Percentiles rank a stretch among this genome's conserved stretches.
Conservation (phyloP, 2,329 filamentous ascomycete species). For the Fusarium sp. region DNA sequence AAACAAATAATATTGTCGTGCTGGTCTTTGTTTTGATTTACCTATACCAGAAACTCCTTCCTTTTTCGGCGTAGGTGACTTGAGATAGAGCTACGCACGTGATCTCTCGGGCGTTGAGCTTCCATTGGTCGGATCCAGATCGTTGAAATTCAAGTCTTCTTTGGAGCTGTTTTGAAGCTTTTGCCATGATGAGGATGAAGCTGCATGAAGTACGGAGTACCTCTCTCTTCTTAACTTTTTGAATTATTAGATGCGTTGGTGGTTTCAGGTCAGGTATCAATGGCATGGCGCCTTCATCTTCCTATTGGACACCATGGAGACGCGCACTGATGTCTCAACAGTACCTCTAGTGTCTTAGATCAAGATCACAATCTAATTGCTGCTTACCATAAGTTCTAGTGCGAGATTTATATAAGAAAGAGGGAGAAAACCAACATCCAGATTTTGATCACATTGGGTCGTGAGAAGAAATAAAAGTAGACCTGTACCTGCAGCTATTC, state of each 20-base stretch:
- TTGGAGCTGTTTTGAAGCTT: neutral
- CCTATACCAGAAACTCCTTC: conserved; percentile 45
- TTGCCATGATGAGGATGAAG: neutral
- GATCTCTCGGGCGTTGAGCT: conserved; percentile 1
- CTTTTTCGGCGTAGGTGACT: conserved; percentile 38
- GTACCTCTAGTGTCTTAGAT: neutral
- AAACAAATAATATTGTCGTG: conserved; percentile 7
- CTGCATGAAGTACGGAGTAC: neutral
- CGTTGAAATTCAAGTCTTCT: neutral
- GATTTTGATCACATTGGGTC: neutral
- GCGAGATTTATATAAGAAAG: neutral
- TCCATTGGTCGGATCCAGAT: neutral
- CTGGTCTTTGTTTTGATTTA: conserved; percentile 33
- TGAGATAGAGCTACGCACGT: conserved; percentile 2
- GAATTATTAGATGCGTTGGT: neutral
- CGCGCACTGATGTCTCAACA: neutral
- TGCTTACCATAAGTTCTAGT: neutral
- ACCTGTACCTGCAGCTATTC: conserved; percentile 7
- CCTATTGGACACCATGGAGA: neutral
- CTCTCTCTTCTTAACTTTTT: neutral
- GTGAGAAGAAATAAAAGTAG: neutral
- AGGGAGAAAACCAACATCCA: neutral
- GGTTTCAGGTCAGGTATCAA: neutral
- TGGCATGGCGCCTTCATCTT: neutral
- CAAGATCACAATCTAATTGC: neutral